Evolutionary conservation across 169 alveolate genomes (phyloP), one percentile per base, ranked within the genome.

Genomic region (Fabrea salina): DNA sequence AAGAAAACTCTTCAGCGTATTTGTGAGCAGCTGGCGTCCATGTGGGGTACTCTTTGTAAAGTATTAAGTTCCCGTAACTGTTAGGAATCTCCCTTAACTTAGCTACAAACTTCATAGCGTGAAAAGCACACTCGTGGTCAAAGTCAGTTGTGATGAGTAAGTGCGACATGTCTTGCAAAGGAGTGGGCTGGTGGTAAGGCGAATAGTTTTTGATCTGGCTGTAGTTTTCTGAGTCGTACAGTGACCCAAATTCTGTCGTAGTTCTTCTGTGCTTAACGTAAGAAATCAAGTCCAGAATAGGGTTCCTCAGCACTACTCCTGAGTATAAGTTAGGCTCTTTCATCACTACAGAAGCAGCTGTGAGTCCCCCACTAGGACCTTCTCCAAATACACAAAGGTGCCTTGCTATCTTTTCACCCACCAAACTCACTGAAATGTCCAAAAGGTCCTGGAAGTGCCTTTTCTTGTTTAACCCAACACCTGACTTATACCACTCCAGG

Each of bases 381-480:
- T 16, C 57, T 39, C 57, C 30, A 13, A 43, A 57, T 25, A 49
- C 39, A 22, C 49, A 25, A 25, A 16, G 11, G 25, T 51, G 25
- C 32, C 53, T 27, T n/a, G 67, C 79, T 8, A 43, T 33, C 32
- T 71, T 51, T 51, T 75, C 78, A 35, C 80, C 19, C 35, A 25
- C 75, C 79, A 78, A 13, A 27, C 40, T 40, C 30, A 70, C 70
- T 16, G 56, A 54, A 6, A 59, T 33, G 43, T 47, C 68, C 25
- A 78, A 33, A 64, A 78, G 50, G 68, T 78, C 84, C 27, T 22
- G 50, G 27, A 78, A 19, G 30, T 74, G 77, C 49, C 79, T 58
- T 8, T 40, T 40, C 40, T 78, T 78, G 32, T 57, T 78, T 19
- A 64, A 27, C 39, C 22, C 61, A 37, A 53, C 61, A 8, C 84